phyloP scores from a whole-genome alignment of 352 stramenopile genomes.

The Phytophthora pluvialis region DNA sequence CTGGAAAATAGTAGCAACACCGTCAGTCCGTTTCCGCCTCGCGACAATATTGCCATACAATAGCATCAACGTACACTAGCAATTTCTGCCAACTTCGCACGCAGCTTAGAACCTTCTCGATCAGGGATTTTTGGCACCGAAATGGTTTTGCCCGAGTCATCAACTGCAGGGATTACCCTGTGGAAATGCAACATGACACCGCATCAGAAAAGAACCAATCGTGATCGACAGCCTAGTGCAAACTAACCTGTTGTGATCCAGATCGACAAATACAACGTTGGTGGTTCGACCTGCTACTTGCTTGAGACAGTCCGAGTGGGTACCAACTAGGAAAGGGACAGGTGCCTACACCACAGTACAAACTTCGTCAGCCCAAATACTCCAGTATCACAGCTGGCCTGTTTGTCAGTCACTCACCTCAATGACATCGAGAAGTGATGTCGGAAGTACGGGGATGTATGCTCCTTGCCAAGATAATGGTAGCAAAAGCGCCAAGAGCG shows the following conservation, averaged over 20 bases:
- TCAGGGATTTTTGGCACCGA: constrained; percentile 79
- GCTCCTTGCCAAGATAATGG: constrained; percentile 95
- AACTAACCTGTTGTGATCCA: constrained; percentile 91
- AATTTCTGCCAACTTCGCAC: constrained; percentile 64
- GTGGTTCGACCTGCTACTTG: constrained; percentile 61
- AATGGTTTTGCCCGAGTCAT: constrained; percentile 65
- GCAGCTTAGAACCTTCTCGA: constrained; percentile 67
- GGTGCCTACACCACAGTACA: constrained; percentile 64
- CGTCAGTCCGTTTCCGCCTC: background rate
- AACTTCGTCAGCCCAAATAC: background rate
- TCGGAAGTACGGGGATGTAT: constrained; percentile 94
- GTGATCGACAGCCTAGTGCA: background rate
- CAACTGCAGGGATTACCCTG: constrained; percentile 78
- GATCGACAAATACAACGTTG: constrained; percentile 94
- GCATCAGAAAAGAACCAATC: background rate
- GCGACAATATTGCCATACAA: background rate
- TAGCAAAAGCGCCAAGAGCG: constrained; percentile 91
- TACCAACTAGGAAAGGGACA: constrained; percentile 94
- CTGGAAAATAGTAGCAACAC: constrained; percentile 28
- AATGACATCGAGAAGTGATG: constrained; percentile 92
- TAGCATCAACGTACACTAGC: constrained; percentile 51
- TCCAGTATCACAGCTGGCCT: background rate
- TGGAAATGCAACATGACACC: background rate
- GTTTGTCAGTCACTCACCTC: constrained; percentile 65
- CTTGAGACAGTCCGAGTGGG: constrained; percentile 85